phyloP scores from a whole-genome alignment of 1,139 yeast genomes.

The Magnusiomyces sp. region DNA sequence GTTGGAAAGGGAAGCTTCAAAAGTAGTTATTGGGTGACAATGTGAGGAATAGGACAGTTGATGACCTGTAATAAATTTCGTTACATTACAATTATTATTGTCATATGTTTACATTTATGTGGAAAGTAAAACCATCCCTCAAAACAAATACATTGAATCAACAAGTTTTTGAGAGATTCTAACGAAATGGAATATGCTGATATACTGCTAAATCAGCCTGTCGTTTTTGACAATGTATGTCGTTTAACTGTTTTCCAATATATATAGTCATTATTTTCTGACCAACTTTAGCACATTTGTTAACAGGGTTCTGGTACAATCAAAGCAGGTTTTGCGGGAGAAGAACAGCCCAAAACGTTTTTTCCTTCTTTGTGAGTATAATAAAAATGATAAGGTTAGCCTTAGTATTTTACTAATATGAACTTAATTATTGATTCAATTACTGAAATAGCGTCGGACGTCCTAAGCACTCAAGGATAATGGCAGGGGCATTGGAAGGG shows the following conservation, averaged over 20 bases:
- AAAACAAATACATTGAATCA: neutral
- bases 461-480: conserved; percentile 73
- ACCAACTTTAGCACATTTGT: conserved; percentile 3
- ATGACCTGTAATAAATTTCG: too few species aligned
- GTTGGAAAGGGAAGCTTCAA: too few species aligned
- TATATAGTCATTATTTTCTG: neutral
- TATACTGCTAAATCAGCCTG: conserved; percentile 63
- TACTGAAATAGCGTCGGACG: conserved; percentile 50
- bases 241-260: neutral
- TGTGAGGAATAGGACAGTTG: neutral
- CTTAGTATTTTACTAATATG: conserved; percentile 1
- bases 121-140: neutral
- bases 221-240: conserved; percentile 68
- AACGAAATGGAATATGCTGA: conserved; percentile 28
- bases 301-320: conserved; percentile 70
- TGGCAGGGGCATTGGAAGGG: conserved; percentile 71
- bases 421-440: conserved; percentile 17
- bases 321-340: conserved; percentile 92
- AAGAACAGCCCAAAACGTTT: conserved; percentile 61
- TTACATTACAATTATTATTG: too few species aligned
- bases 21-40: neutral
- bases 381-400: neutral
- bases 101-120: neutral
- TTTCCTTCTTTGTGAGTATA: conserved; percentile 37
- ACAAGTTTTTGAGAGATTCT: neutral